Conservation (phyloP, 1,139 yeast species). For the Suhomyces coccinellae region DNA sequence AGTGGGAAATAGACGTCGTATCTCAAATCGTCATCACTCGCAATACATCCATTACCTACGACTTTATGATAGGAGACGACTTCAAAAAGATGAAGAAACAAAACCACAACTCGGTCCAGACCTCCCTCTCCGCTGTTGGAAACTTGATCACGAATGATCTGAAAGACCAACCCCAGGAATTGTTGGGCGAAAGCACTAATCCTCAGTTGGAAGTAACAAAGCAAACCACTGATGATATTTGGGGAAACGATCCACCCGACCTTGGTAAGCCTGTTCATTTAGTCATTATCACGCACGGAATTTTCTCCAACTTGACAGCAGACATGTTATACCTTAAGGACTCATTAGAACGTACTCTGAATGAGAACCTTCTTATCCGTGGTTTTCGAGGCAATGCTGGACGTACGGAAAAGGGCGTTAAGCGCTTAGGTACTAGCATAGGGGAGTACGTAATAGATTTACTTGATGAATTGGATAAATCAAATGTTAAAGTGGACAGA, state of each 20-base stretch:
- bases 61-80: slow-evolving; percentile 30
- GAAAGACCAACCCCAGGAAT: background rate
- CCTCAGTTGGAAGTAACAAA: slow-evolving; percentile 17
- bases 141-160: slow-evolving; percentile 3
- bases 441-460: slow-evolving; percentile 19
- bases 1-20: slow-evolving; percentile 25
- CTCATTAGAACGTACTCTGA: slow-evolving; percentile 14
- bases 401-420: slow-evolving; percentile 26
- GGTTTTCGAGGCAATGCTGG: slow-evolving; percentile 29
- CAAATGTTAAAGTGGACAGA: slow-evolving; percentile 14
- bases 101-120: slow-evolving; percentile 27
- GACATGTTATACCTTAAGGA: slow-evolving; percentile 29
- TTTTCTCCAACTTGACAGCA: slow-evolving; percentile 27
- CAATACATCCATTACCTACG: slow-evolving; percentile 19
- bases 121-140: slow-evolving; percentile 20
- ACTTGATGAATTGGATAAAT: slow-evolving; percentile 13
- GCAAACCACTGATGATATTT: slow-evolving; percentile 21
- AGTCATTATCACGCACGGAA: slow-evolving; percentile 26
- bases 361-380: slow-evolving; percentile 23
- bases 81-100: slow-evolving; percentile 32
- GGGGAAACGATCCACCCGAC: slow-evolving; percentile 19
- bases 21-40: slow-evolving; percentile 26
- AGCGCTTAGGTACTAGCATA: slow-evolving; percentile 21
- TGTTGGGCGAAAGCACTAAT: slow-evolving; percentile 10
- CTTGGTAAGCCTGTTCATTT: slow-evolving; percentile 22